Evolutionary conservation across 2,329 filamentous ascomycete genomes (phyloP).

Genomic region (Colletotrichum australisinense): DNA sequence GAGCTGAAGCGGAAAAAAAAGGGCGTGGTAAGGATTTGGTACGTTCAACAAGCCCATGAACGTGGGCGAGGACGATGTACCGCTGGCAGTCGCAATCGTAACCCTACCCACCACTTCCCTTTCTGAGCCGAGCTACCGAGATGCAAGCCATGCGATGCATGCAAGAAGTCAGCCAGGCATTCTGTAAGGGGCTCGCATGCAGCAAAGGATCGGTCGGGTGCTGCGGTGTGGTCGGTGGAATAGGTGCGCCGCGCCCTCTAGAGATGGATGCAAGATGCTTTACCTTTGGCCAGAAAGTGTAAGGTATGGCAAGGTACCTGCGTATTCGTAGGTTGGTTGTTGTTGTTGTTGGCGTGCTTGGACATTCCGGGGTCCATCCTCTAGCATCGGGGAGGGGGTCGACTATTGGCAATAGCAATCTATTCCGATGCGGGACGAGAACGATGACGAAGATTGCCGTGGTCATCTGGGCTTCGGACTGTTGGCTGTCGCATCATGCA

Average conservation of each 20-base stretch:
- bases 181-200: neutral
- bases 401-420: slow-evolving; percentile 25
- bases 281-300: too few relatives aligned
- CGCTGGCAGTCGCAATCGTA: neutral
- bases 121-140: slow-evolving; percentile 16
- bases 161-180: neutral
- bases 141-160: slow-evolving; percentile 27
- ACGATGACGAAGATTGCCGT: neutral
- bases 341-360: neutral
- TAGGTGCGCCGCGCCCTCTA: neutral
- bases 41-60: neutral
- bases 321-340: too few relatives aligned
- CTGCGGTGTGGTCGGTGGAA: neutral
- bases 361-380: neutral
- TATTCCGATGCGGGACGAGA: neutral
- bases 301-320: neutral
- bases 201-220: neutral
- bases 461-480: neutral
- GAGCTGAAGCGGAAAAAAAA: neutral
- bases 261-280: too few relatives aligned
- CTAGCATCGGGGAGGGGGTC: neutral
- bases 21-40: neutral
- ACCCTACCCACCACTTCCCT: neutral
- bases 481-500: neutral
- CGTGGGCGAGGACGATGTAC: neutral